phyloP scores from a whole-genome alignment of 202 grass and related monocot genomes.

The Sporobolus alterniflorus region DNA sequence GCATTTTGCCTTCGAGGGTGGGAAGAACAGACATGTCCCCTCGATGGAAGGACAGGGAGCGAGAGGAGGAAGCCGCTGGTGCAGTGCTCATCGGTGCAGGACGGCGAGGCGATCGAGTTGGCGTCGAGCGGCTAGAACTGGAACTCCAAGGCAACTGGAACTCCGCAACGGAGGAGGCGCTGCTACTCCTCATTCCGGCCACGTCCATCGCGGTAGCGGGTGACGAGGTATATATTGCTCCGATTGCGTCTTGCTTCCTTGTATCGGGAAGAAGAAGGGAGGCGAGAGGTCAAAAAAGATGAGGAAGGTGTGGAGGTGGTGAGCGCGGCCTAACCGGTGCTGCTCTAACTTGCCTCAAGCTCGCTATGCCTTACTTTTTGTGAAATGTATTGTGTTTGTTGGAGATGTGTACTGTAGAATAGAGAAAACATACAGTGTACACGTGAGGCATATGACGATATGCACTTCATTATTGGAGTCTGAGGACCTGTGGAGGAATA shows the following conservation, averaged over 20 bases:
- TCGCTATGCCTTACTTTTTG: too few relatives aligned
- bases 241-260: not conserved
- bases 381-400: too few relatives aligned
- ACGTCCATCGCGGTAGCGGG: not conserved
- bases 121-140: slow-evolving; percentile 73
- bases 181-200: slow-evolving; percentile 45
- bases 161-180: slow-evolving; percentile 51
- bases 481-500: not conserved
- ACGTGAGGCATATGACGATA: too few relatives aligned
- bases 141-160: slow-evolving; percentile 82
- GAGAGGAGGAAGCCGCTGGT: slow-evolving; percentile 72
- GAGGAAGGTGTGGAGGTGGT: not conserved
- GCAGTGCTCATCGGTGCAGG: slow-evolving; percentile 78
- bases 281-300: not conserved
- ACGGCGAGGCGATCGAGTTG: slow-evolving; percentile 39
- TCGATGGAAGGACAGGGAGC: slow-evolving; percentile 23
- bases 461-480: too few relatives aligned
- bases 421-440: too few relatives aligned
- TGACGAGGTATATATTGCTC: not conserved
- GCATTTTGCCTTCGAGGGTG: too few relatives aligned
- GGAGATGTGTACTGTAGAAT: too few relatives aligned
- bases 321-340: slow-evolving; percentile 40
- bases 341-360: too few relatives aligned
- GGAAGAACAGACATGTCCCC: too few relatives aligned
- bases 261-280: not conserved